Base-by-base conservation (phyloP, 257 asterid genomes). In the Euphrasia confusa region DNA sequence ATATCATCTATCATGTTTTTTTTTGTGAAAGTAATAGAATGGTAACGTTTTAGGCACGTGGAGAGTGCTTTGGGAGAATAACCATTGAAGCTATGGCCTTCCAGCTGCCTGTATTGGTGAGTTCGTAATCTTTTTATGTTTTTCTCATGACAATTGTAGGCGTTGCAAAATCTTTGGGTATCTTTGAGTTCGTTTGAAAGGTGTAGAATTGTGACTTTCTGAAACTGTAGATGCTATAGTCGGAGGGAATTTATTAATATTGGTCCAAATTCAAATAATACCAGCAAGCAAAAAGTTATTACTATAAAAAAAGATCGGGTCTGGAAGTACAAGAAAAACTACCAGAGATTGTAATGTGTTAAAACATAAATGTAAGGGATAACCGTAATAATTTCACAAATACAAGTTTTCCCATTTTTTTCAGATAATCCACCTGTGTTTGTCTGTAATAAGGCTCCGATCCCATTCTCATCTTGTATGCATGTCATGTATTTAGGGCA, bases 21-120 rank as follows among this genome's bases (percentile, higher is more conserved):
- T 35, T 42, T 42, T 42, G 49, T 42, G 5, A 42, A 42, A 42
- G 14, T 42, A 42, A 42, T 35, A 35, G 40, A 35, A 35, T 35
- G 40, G 40, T 35, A 35, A 35, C 40, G 7, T 35, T 35, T 0
- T 63, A 92, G 99, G 95, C 85, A 28, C 90, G 99, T 35, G 99
- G 97, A 60, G 99, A 92, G 73, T 89, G 99, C 73, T 92, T 92
- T 71, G 99, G 99, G 65, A 85, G 99, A 83, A 92, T 92, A 62
- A 92, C 97, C 30, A 92, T 92, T 72, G 99, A 92, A 81, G 99
- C 99, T 61, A 92, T 92, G 99, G 99, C 99, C 30, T 92, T 92
- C 76, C 85, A 86, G 86, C 83, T 92, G 64, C 97, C 99, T 65
- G 97, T 89, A 61, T 74, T 86, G 93, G 99, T 92, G 74, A 80